Evolutionary conservation across 805 yeast species (phyloP).

Genomic region (Hanseniaspora nectarophila): DNA sequence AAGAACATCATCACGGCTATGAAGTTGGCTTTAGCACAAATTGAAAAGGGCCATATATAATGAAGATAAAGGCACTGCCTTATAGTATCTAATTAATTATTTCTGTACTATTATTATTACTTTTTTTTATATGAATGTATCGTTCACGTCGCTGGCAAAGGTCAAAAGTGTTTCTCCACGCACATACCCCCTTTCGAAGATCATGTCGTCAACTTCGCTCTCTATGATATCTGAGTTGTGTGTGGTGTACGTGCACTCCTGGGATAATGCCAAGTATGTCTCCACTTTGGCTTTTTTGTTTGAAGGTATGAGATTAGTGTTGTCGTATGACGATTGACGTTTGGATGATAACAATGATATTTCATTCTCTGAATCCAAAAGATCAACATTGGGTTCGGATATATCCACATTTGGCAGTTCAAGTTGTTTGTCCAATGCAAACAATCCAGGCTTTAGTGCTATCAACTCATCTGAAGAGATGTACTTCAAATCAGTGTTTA

Average conservation of each 20-base stretch:
- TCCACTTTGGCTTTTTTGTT: background rate
- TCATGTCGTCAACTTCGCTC: background rate
- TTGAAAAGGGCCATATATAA: slow-evolving; percentile 10
- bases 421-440: background rate
- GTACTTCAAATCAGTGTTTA: background rate
- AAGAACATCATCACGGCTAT: slow-evolving; percentile 5
- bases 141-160: background rate
- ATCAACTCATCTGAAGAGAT: background rate
- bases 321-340: background rate
- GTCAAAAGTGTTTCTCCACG: background rate
- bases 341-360: background rate
- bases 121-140: background rate
- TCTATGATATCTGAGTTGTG: background rate
- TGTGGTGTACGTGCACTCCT: slow-evolving; percentile 1
- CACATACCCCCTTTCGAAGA: background rate
- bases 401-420: background rate
- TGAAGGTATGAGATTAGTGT: background rate
- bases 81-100: background rate
- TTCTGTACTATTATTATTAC: no score
- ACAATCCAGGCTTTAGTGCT: background rate
- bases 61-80: background rate
- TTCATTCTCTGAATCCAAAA: background rate
- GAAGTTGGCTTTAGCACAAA: slow-evolving; percentile 10
- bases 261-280: background rate
- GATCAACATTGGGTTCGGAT: no score